phyloP scores from a whole-genome alignment of 352 stramenopile genomes.

The Salisapilia sapeloensis region DNA sequence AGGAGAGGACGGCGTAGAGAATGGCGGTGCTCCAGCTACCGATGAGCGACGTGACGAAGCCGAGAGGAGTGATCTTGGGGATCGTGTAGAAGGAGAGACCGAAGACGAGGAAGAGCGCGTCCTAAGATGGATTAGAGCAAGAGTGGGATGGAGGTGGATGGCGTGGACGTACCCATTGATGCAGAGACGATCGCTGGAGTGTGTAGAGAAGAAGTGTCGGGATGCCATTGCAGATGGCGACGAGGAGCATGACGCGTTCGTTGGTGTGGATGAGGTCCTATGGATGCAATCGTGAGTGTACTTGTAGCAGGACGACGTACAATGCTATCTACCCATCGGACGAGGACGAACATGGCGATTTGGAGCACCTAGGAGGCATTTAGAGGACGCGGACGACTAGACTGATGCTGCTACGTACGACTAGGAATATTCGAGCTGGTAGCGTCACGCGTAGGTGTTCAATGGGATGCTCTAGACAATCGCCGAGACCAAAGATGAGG shows the following conservation, averaged over 20 bases:
- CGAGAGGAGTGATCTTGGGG: slow-evolving; percentile 65
- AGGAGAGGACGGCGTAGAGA: slow-evolving; percentile 31
- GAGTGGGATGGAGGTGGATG: background rate
- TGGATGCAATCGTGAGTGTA: too few relatives aligned
- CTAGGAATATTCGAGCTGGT: slow-evolving; percentile 43
- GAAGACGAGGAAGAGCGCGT: slow-evolving; percentile 71
- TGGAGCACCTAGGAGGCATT: slow-evolving; percentile 59
- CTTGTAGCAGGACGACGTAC: too few relatives aligned
- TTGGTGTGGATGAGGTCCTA: slow-evolving; percentile 46
- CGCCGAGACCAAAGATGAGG: slow-evolving; percentile 53
- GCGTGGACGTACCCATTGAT: slow-evolving; percentile 44
- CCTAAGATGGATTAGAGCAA: slow-evolving; percentile 10
- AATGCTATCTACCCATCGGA: slow-evolving; percentile 33
- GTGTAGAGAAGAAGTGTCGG: slow-evolving; percentile 46
- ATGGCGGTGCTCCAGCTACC: slow-evolving; percentile 48
- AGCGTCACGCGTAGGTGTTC: slow-evolving; percentile 59
- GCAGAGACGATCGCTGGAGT: slow-evolving; percentile 47
- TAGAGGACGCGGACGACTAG: too few relatives aligned
- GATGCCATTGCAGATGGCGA: slow-evolving; percentile 54
- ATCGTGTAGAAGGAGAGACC: slow-evolving; percentile 76
- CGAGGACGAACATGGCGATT: slow-evolving; percentile 54
- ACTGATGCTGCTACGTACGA: slow-evolving; percentile 12
- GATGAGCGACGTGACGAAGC: slow-evolving; percentile 54
- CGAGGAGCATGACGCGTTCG: slow-evolving; percentile 55
- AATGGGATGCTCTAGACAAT: slow-evolving; percentile 46